These are phyloP conservation scores for Aspergillus leporis DNA, from an alignment of 495 filamentous ascomycete species.

Conservation along the genomic window DNA sequence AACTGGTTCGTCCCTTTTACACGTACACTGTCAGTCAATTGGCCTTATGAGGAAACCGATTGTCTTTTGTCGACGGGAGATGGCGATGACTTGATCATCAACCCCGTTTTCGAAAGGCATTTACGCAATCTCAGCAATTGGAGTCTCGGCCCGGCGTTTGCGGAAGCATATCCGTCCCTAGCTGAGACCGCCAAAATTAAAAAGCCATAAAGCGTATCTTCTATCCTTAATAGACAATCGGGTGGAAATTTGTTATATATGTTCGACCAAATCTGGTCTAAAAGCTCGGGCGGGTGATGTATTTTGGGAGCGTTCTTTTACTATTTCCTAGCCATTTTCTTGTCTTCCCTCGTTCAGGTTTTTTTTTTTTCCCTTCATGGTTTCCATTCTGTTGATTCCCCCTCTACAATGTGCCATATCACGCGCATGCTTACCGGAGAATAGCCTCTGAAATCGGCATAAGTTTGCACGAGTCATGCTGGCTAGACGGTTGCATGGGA, in stretches of 20 bases:
- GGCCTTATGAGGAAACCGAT: constrained; percentile 71
- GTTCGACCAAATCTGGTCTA: background rate
- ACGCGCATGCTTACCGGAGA: background rate
- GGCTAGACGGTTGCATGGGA: background rate
- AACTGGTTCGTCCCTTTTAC: constrained; percentile 81
- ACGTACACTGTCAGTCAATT: constrained; percentile 68
- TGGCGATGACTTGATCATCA: constrained; percentile 64
- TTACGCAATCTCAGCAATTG: constrained; percentile 68
- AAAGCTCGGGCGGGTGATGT: background rate
- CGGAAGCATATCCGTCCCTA: constrained; percentile 59
- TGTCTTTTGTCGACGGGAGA: constrained; percentile 56
- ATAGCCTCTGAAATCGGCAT: background rate
- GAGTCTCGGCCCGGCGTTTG: constrained; percentile 72
- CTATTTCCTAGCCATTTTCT: background rate
- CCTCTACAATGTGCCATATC: background rate
- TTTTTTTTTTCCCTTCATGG: background rate
- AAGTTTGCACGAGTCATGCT: background rate
- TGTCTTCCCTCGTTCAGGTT: background rate
- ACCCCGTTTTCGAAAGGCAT: constrained; percentile 79
- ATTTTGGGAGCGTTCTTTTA: background rate
- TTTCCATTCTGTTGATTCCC: background rate
- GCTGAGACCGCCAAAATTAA: constrained; percentile 54
- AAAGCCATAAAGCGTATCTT: constrained; percentile 9
- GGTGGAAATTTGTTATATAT: background rate
- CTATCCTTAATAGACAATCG: background rate